Evolutionary conservation across 2,329 filamentous ascomycete genomes (phyloP), one percentile per base, ranked within the genome.

Genomic region (Ceratocystis alfenasii): DNA sequence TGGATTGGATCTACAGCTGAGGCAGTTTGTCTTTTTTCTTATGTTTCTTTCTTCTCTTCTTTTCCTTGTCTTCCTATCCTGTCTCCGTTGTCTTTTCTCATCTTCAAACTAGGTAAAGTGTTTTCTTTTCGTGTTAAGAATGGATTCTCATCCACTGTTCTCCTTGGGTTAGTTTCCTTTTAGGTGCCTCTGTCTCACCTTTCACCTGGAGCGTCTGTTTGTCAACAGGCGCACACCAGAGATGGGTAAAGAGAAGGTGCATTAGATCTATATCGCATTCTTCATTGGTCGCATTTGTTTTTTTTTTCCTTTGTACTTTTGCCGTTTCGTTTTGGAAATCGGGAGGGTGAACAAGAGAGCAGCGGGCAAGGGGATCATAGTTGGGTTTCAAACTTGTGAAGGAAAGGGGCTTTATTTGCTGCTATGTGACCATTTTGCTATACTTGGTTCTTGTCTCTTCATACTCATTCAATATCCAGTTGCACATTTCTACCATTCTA

Each of bases 11-110:
- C 33, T n/a, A 20, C 62, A 45, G 8, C 33, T 25, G 22, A 30
- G 25, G 46, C 36, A 33, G 45, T 45, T 57, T 46, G 30, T 44
- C 8, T 65, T 30, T 44, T 45, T 59, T 62, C 63, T 60, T 36
- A 48, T 48, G 64, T 44, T 45, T 64, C 28, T 45, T 59, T 10
- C 50, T 44, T 44, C 30, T 50, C 30, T 62, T 48, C 44, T 53
- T 48, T n/a, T 20, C 44, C 12, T 63, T 30, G 22, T 25, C 50
- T 55, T 28, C 25, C 28, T 62, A 48, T 57, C 36, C 36, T 62
- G 45, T 20, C 17, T 46, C 22, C 20, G 2, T 45, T 15, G n/a
- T 62, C 10, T 33, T 62, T 62, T 45, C 15, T 45, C 44, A 20
- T 33, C n/a, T 46, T 50, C 41, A 8, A 63, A 41, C 44, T 28